Evolutionary conservation across 2,329 filamentous ascomycete species (phyloP), one percentile per base, ranked within the genome.

Genomic region (Aspergillus calidoustus): DNA sequence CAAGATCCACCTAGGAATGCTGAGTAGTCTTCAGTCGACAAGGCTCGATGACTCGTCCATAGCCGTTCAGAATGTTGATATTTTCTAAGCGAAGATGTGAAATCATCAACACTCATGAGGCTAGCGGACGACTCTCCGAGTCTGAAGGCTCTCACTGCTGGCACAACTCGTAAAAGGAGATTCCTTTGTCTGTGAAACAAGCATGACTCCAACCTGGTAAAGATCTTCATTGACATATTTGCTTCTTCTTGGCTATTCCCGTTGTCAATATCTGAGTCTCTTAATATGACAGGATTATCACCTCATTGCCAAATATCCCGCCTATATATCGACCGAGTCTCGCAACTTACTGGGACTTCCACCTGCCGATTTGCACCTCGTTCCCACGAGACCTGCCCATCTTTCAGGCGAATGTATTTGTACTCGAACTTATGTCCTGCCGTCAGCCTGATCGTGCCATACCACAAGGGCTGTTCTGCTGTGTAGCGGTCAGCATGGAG

Each of bases 341-440:
- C 67, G 62, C 80, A 80, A 17, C 63, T 71, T n/a, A 67, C 68
- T 3, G 77, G 76, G 13, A 82, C 77, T 4, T 74, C 79, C 61
- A 77, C 80, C 13, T 63, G 68, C 43, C 76, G 74, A 64, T 82
- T 81, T 1, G 78, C 74, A 62, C 89, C 88, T 49, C 77, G 80
- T 79, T 92, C 89, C 89, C 89, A 92, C 7, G 75, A 80, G 11
- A 90, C 76, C 0, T 77, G 77, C 1, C 87, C 85, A 68, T 86
- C 82, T 62, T 80, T 80, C 47, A 89, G 81, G 28, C 84, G 84
- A 67, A 92, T 84, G 69, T 86, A 92, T 79, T 92, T 91, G 75
- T 91, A 92, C 77, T 87, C 71, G 52, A 92, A 79, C 7, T 74
- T 77, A 61, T 80, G 79, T 1, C 88, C 88, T 0, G 85, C 80